These are phyloP conservation scores for Albugo candida DNA, from an alignment of 352 stramenopile genomes.

Conservation along the genomic window DNA sequence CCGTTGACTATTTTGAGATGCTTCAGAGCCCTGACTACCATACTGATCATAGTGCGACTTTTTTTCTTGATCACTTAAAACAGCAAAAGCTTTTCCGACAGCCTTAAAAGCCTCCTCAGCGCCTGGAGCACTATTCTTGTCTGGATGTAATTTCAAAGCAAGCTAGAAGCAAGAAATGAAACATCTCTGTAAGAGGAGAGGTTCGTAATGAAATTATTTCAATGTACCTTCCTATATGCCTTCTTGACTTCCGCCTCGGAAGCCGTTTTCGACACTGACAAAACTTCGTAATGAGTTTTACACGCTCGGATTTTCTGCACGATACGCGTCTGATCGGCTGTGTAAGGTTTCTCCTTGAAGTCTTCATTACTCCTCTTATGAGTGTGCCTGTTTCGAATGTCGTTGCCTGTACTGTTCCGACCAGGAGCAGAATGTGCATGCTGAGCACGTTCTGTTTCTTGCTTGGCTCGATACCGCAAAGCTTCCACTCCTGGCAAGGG, in stretches of 20 bases:
- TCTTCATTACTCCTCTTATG: not conserved
- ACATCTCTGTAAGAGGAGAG: not conserved
- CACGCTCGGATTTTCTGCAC: constrained; percentile 77
- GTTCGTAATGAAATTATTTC: not conserved
- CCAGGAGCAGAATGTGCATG: constrained; percentile 8
- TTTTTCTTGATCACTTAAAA: constrained; percentile 79
- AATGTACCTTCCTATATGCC: constrained; percentile 74
- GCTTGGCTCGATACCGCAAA: constrained; percentile 46
- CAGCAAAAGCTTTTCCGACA: constrained; percentile 85
- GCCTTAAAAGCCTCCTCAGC: constrained; percentile 97
- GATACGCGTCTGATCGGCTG: constrained; percentile 59
- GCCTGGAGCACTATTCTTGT: constrained; percentile 92
- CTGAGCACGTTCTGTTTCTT: constrained; percentile 29
- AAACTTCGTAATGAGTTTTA: constrained; percentile 80
- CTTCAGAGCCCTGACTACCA: constrained; percentile 21
- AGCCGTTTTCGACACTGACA: constrained; percentile 44
- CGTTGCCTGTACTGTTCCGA: constrained; percentile 9
- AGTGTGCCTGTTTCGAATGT: constrained; percentile 1
- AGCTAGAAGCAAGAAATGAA: constrained; percentile 18
- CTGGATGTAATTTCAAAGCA: constrained; percentile 76
- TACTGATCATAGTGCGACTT: constrained; percentile 72
- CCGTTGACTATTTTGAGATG: constrained; percentile 20
- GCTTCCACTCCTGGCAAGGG: constrained; percentile 68
- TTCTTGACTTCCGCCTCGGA: constrained; percentile 82
- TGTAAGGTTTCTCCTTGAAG: constrained; percentile 16